These are phyloP conservation scores for Pestalotiopsis sp. DNA, from an alignment of 2,329 filamentous ascomycete genomes.

Conservation along the genomic window DNA sequence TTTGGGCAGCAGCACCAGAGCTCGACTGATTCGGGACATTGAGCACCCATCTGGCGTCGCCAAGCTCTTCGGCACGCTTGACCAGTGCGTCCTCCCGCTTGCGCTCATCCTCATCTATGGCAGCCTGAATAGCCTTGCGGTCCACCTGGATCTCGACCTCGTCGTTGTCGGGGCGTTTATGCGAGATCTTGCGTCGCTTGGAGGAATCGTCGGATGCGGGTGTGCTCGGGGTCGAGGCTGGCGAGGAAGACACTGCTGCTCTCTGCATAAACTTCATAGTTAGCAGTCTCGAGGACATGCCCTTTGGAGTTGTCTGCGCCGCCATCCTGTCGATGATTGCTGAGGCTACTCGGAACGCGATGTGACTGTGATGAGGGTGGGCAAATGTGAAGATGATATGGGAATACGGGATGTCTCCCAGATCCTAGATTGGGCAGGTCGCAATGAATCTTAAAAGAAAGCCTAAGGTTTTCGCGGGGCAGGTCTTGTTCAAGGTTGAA, in stretches of 20 bases:
- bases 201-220: constrained; percentile 52
- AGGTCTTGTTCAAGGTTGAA: constrained; percentile 2
- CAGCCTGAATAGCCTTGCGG: constrained; percentile 62
- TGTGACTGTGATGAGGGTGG: constrained; percentile 9
- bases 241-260: constrained; percentile 65
- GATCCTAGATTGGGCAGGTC: constrained; percentile 11
- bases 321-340: constrained; percentile 38
- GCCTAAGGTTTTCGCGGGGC: constrained; percentile 1
- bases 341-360: constrained; percentile 4
- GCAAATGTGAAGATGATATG: background rate
- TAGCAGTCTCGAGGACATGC: constrained; percentile 84
- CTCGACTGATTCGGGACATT: constrained; percentile 46
- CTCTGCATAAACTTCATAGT: constrained; percentile 99
- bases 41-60: constrained; percentile 78
- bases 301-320: constrained; percentile 59
- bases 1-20: constrained; percentile 33
- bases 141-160: constrained; percentile 52
- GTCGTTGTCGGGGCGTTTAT: constrained; percentile 33
- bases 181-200: constrained; percentile 65
- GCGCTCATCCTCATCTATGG: constrained; percentile 67
- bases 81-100: constrained; percentile 65
- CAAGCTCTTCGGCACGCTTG: constrained; percentile 61
- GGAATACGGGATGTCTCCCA: background rate
- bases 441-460: background rate
- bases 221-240: constrained; percentile 37